Evolutionary conservation across 1,139 yeast species (phyloP).

Genomic region (Suhomyces terraborum): DNA sequence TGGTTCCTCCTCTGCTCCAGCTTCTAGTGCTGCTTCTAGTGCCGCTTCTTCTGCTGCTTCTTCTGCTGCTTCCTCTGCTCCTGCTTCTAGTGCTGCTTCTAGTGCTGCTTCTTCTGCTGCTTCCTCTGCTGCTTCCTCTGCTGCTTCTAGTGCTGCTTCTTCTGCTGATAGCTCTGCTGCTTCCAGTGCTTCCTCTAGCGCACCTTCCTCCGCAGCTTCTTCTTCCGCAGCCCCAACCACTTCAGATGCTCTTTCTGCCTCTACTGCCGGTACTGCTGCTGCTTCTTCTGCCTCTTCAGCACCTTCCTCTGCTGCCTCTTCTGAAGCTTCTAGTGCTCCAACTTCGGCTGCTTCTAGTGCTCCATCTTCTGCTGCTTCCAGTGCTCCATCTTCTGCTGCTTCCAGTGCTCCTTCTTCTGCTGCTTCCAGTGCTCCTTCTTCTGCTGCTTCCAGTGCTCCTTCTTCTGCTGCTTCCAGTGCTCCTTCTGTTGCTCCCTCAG

Average conservation of each 20-base stretch:
- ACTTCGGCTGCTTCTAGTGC: not conserved
- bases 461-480: constrained; percentile 2
- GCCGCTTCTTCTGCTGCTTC: constrained; percentile 5
- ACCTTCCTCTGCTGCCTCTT: constrained; percentile 10
- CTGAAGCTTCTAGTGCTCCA: constrained; percentile 6
- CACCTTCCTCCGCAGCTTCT: too few relatives aligned
- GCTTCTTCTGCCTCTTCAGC: not conserved
- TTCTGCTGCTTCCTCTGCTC: constrained; percentile 6
- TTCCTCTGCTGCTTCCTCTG: not conserved
- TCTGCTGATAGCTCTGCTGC: constrained; percentile 17
- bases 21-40: constrained; percentile 3
- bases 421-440: constrained; percentile 3
- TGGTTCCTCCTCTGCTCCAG: constrained; percentile 6
- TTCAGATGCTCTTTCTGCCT: too few relatives aligned
- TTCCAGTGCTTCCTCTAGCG: too few relatives aligned
- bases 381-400: constrained; percentile 4
- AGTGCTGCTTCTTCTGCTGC: constrained; percentile 9
- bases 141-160: constrained; percentile 12
- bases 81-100: constrained; percentile 7
- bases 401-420: not conserved
- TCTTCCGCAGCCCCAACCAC: too few relatives aligned
- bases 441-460: constrained; percentile 8
- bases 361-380: not conserved
- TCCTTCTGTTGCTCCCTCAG: constrained; percentile 3
- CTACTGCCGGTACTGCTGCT: constrained; percentile 10